A percentile compares a stretch with the other conserved stretches of the same genome.
Conservation (phyloP, 192 early-diverging fungal genomes). For the Coemansia sp. region DNA sequence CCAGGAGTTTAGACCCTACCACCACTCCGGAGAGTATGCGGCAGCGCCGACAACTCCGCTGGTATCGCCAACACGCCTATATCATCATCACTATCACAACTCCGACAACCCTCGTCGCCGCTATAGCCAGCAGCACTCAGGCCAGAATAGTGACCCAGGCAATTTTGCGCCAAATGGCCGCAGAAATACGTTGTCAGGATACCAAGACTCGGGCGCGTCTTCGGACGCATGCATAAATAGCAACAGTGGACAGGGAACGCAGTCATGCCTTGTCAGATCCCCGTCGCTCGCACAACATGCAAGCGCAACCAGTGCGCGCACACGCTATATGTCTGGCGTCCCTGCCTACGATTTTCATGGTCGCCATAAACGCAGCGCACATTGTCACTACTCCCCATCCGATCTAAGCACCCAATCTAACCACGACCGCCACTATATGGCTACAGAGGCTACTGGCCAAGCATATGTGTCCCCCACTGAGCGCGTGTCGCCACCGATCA, state of each 20-base stretch:
- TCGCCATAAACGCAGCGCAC: not conserved
- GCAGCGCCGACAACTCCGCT: not conserved
- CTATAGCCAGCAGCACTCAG: slow-evolving; percentile 2
- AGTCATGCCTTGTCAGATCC: not conserved
- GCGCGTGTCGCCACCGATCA: not conserved
- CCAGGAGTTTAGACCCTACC: not conserved
- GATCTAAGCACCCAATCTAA: not conserved
- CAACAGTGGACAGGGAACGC: not conserved
- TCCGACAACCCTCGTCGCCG: not conserved
- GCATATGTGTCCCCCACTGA: not conserved
- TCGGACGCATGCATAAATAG: not conserved
- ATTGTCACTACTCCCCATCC: not conserved
- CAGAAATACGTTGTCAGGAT: slow-evolving; percentile 29
- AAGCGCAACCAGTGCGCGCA: slow-evolving; percentile 10
- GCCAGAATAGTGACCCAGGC: not conserved
- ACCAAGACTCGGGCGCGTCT: not conserved
- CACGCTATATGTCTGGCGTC: slow-evolving; percentile 21
- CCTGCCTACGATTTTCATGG: slow-evolving; percentile 13
- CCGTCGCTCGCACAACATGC: too few species aligned
- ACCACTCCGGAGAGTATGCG: not conserved
- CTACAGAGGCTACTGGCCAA: not conserved
- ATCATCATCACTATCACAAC: too few species aligned
- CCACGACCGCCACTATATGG: not conserved
- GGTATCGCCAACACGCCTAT: not conserved
- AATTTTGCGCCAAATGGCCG: slow-evolving; percentile 2